Base-by-base conservation (phyloP, 352 stramenopile genomes). In the Pythium chondricola region DNA sequence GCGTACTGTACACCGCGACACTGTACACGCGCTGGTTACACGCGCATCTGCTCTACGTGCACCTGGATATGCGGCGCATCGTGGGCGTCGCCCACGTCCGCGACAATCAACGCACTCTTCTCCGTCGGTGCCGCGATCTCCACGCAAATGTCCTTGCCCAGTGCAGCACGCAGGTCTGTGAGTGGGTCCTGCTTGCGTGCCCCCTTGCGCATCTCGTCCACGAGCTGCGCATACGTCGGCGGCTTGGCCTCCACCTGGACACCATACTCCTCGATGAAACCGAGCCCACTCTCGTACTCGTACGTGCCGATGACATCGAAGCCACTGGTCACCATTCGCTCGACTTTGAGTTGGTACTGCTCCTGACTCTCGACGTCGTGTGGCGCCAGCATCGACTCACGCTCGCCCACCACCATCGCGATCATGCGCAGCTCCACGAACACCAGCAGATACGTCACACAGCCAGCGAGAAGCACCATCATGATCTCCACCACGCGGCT, bases 231-330 rank as follows among this genome's bases (percentile, higher is more conserved):
- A 22, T 48, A 48, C 18, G 11, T 7, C 16, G 42, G 42, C 11
- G 24, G 22, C 42, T 7, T 6, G 5, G 24, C 27, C 18, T 48
- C 17, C 24, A 48, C 27, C 10, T 36, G 24, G 13, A 48, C 42
- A 10, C 11, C 7, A 22, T 48, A 48, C n/a, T 33, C 26, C 17
- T 48, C 42, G 13, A 36, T 8, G 18, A 48, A 48, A 11, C 42
- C 42, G 8, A 48, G 11, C 7, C 42, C 42, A 17, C 42, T 48
- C 26, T 48, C 42, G 42, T 36, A 48, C 26, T 48, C 42, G 26
- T 48, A 48, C 24, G 42, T 37, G 42, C 42, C 42, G 24, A 48
- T 48, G 24, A 36, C 24, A 33, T 33, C 42, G 18, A 48, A 48
- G 5, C 42, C 42, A 20, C 26, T 27, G 22, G 24, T 13, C 8